Evolutionary conservation across 2,329 filamentous ascomycete genomes (phyloP).

Genomic region (Aschersonia sp.): DNA sequence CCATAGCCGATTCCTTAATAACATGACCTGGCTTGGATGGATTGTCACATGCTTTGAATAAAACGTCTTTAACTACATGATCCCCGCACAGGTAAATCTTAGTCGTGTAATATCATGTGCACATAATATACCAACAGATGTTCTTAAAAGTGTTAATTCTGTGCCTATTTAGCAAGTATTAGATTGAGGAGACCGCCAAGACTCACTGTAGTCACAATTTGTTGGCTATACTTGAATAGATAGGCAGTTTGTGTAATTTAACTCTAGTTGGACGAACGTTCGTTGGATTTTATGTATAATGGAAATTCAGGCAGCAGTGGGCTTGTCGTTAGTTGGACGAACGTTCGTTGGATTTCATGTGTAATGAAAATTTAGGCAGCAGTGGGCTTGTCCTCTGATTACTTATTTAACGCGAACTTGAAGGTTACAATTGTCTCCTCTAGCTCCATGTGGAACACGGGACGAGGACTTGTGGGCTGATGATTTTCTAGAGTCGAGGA

Average conservation of each 20-base stretch:
- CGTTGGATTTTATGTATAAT: not conserved
- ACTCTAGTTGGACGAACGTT: not conserved
- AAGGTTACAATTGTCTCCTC: not conserved
- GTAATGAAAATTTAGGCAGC: not conserved
- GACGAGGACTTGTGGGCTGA: not conserved
- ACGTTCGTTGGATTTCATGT: not conserved
- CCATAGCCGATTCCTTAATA: constrained; percentile 1
- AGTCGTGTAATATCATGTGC: constrained; percentile 1
- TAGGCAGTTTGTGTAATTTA: not conserved
- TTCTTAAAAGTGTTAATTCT: not conserved
- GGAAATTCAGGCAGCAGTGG: not conserved
- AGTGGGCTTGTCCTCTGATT: not conserved
- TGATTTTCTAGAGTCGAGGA: not conserved
- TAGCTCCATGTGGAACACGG: not conserved
- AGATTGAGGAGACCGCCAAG: not conserved
- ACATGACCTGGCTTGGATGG: constrained; percentile 1
- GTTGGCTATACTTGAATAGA: not conserved
- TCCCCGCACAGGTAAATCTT: constrained; percentile 2
- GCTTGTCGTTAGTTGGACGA: not conserved
- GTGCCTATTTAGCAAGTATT: not conserved
- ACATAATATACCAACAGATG: not conserved
- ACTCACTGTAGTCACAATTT: not conserved
- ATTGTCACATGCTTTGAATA: constrained; percentile 1
- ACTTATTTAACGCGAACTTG: not conserved
- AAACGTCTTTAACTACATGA: not conserved